Evolutionary conservation across 2,329 filamentous ascomycete species (phyloP).

Genomic region (Hyphodiscus sp.): DNA sequence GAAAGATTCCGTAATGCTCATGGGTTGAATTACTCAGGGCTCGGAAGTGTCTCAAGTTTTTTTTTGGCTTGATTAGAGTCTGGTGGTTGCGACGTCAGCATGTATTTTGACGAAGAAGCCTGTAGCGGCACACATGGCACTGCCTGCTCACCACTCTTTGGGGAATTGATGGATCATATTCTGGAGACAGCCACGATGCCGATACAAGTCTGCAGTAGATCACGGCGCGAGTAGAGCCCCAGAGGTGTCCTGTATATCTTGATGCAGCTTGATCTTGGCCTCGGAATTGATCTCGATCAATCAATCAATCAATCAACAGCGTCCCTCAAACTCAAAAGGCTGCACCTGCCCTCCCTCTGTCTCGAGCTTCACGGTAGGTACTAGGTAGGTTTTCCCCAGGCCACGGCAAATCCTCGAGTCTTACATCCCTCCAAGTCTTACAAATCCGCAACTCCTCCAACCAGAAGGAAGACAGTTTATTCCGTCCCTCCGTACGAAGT

Average conservation of each 20-base stretch:
- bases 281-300: background rate
- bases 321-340: background rate
- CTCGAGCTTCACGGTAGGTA: background rate
- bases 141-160: background rate
- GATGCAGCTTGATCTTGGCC: background rate
- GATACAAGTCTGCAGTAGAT: background rate
- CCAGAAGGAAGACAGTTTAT: background rate
- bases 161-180: background rate
- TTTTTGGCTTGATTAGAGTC: background rate
- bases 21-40: slow-evolving; percentile 2
- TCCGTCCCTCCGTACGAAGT: too few relatives aligned
- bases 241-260: background rate
- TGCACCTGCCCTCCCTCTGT: too few relatives aligned
- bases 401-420: background rate
- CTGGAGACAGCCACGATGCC: background rate
- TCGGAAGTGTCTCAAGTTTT: slow-evolving; percentile 9
- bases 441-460: background rate
- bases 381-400: background rate
- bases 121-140: background rate
- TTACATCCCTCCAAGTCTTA: background rate
- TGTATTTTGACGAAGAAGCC: background rate
- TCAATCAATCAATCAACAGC: too few relatives aligned
- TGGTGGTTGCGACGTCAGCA: background rate
- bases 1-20: background rate
- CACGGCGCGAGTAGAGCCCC: background rate